Percentiles rank a stretch among this genome's conserved stretches.
phyloP scores from a whole-genome alignment of 106 monocot species.

The Vanilla planifolia region DNA sequence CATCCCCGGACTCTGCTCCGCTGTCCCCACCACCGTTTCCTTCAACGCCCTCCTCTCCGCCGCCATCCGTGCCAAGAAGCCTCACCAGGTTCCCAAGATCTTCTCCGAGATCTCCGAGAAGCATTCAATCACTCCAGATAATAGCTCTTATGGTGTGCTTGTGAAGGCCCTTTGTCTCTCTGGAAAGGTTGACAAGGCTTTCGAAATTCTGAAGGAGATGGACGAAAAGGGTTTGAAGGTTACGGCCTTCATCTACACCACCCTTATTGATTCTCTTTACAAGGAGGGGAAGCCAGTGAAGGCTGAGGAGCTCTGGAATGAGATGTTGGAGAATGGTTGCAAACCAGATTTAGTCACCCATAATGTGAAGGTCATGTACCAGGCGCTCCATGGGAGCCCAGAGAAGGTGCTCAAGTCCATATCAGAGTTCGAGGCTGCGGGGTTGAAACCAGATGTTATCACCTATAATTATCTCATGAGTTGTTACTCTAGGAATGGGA shows the following conservation, averaged over 20 bases:
- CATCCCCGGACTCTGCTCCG: constrained; percentile 13
- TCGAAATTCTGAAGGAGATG: constrained; percentile 29
- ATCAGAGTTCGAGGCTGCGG: constrained; percentile 36
- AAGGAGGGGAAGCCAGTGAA: constrained; percentile 35
- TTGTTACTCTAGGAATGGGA: constrained; percentile 47
- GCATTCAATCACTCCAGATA: constrained; percentile 35
- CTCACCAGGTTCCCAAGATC: constrained; percentile 32
- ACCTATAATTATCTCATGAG: constrained; percentile 61
- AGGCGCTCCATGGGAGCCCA: constrained; percentile 30
- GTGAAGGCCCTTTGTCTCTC: constrained; percentile 31
- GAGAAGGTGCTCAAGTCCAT: constrained; percentile 39
- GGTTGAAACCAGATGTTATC: constrained; percentile 59
- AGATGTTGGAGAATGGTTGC: constrained; percentile 53
- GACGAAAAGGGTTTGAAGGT: constrained; percentile 18
- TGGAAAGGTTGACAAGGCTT: constrained; percentile 13
- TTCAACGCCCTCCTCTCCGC: constrained; percentile 78
- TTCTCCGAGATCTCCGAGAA: constrained; percentile 37
- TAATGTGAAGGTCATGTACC: constrained; percentile 49
- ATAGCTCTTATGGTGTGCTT: constrained; percentile 33
- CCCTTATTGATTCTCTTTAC: constrained; percentile 38
- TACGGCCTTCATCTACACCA: constrained; percentile 24
- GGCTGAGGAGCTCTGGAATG: constrained; percentile 59
- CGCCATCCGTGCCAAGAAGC: constrained; percentile 19
- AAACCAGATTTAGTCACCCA: constrained; percentile 42
- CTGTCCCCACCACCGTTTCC: constrained; percentile 30